Conservation (phyloP, 2,329 filamentous ascomycete genomes). For the Trichocomaceae sp. region DNA sequence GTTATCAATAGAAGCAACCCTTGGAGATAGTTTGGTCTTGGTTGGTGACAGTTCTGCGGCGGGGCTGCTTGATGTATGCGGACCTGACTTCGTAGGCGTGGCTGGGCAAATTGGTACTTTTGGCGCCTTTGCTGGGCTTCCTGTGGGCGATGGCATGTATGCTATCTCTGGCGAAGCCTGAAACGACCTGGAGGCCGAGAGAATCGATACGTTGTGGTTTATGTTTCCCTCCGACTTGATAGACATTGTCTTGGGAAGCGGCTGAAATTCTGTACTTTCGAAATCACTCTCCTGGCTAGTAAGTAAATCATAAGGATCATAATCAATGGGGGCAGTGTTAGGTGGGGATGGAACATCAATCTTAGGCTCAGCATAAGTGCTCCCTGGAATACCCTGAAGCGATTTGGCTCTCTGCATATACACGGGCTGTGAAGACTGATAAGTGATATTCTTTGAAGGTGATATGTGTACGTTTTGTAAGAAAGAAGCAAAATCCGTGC, state of each 20-base stretch:
- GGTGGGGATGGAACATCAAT: slow-evolving; percentile 52
- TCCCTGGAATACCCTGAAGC: slow-evolving; percentile 39
- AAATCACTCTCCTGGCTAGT: slow-evolving; percentile 43
- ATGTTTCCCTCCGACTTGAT: slow-evolving; percentile 13
- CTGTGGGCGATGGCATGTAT: slow-evolving; percentile 31
- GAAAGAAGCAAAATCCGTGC: slow-evolving; percentile 32
- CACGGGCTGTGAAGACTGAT: slow-evolving; percentile 27
- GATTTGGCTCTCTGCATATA: slow-evolving; percentile 43
- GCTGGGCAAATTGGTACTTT: slow-evolving; percentile 27
- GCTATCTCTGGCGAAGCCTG: slow-evolving; percentile 49
- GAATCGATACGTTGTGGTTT: slow-evolving; percentile 15
- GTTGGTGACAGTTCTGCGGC: slow-evolving; percentile 21
- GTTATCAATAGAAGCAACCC: slow-evolving; percentile 42
- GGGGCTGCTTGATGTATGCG: slow-evolving; percentile 17
- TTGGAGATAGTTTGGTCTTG: slow-evolving; percentile 36
- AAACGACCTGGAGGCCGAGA: slow-evolving; percentile 46
- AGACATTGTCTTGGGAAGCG: slow-evolving; percentile 37
- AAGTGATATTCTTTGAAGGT: slow-evolving; percentile 32
- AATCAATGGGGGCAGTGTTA: slow-evolving; percentile 44
- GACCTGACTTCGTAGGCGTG: slow-evolving; percentile 20
- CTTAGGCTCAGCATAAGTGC: slow-evolving; percentile 31
- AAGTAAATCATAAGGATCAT: slow-evolving; percentile 45
- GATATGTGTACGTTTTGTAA: slow-evolving; percentile 35
- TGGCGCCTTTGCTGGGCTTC: slow-evolving; percentile 20
- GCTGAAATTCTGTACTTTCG: slow-evolving; percentile 22